phyloP scores from a whole-genome alignment of 78 protist species.

The Protostelium mycophagum region DNA sequence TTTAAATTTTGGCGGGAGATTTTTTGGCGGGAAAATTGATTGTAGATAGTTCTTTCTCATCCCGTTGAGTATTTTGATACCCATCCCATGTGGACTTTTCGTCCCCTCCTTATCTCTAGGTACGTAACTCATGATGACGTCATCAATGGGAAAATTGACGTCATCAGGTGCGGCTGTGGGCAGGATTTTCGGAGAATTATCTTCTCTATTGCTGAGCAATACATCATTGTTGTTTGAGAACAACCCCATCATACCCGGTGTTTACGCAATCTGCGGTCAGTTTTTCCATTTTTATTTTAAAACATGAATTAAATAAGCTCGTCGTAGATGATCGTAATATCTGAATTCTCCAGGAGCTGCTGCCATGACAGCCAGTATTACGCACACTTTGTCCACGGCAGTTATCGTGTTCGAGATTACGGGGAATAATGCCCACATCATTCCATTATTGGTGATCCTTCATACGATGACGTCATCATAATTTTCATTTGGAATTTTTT shows the following conservation, averaged over 20 bases:
- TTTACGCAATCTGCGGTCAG: neutral
- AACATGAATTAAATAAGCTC: neutral
- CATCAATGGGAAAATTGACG: neutral
- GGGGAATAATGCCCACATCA: constrained; percentile 23
- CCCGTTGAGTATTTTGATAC: neutral
- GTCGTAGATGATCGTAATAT: neutral
- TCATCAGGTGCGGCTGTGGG: neutral
- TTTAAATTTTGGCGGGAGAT: no score
- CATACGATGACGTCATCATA: no score
- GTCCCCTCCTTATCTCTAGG: neutral
- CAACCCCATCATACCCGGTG: neutral
- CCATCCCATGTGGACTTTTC: neutral
- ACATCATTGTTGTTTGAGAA: neutral
- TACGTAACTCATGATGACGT: neutral
- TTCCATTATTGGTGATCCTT: constrained; percentile 33
- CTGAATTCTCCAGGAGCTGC: constrained; percentile 30
- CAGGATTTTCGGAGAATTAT: neutral
- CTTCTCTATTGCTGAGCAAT: neutral
- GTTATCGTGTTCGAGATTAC: constrained; percentile 55
- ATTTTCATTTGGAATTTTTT: no score
- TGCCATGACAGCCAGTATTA: constrained; percentile 29
- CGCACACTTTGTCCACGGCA: constrained; percentile 41
- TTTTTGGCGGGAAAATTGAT: no score
- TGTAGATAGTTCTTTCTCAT: neutral
- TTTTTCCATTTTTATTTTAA: neutral